Conservation (phyloP, 495 filamentous ascomycete species). For the Alectoria sarmentosa region DNA sequence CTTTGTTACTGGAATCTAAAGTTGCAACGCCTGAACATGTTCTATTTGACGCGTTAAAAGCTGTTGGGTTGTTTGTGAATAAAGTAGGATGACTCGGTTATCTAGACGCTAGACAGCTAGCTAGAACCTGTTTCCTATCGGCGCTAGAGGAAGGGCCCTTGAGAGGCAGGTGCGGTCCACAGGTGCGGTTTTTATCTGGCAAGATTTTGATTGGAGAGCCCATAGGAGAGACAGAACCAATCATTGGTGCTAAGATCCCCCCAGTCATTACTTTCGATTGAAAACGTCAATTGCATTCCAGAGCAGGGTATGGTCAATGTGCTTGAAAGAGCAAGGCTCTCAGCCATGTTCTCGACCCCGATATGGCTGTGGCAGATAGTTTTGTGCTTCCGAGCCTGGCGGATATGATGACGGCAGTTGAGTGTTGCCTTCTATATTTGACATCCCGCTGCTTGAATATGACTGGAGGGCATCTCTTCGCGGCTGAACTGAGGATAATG, state of each 20-base stretch:
- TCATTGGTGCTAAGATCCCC: background rate
- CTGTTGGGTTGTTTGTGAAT: background rate
- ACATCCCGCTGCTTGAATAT: constrained; percentile 10
- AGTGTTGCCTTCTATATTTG: constrained; percentile 12
- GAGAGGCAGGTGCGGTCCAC: constrained; percentile 7
- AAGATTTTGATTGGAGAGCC: background rate
- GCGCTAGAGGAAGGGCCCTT: background rate
- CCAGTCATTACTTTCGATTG: background rate
- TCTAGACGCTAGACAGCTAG: background rate
- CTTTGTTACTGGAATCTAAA: background rate
- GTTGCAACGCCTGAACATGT: background rate
- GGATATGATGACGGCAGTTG: constrained; percentile 3
- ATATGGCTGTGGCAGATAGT: constrained; percentile 11
- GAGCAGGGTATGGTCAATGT: background rate
- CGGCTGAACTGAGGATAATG: constrained; percentile 13
- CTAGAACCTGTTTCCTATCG: background rate
- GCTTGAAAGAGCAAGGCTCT: background rate
- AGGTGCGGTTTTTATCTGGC: background rate
- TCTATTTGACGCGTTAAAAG: constrained; percentile 1
- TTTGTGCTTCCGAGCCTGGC: constrained; percentile 9
- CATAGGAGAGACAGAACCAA: background rate
- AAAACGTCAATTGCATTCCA: background rate
- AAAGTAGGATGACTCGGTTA: background rate
- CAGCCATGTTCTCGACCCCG: constrained; percentile 7
- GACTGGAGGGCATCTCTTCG: constrained; percentile 10